Evolutionary conservation across 495 filamentous ascomycete species (phyloP), one percentile per base, ranked within the genome.

Genomic region (Monascus purpureus): DNA sequence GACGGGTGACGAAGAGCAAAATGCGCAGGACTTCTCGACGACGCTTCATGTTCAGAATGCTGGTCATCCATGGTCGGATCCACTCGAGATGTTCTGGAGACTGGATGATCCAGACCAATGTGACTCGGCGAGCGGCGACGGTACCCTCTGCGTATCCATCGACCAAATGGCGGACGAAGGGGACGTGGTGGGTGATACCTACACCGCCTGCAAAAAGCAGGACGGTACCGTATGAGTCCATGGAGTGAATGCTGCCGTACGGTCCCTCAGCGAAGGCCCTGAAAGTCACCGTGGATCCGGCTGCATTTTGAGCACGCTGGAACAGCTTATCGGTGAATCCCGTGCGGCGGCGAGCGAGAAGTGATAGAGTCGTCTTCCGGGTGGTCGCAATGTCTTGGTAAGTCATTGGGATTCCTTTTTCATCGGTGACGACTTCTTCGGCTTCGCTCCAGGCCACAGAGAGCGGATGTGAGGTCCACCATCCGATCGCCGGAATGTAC

Each of bases 101-200:
- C 37, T 85, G 82, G 36, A 95, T 77, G 43, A 92, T 75, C 90
- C 90, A 96, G 37, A 93, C 73, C 17, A 97, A 73, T 1, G 73
- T 76, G 24, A 95, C 57, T 22, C 74, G 74, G 31, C 86, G 78
- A 4, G 82, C 82, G 2, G 87, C 87, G 22, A 80, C 73, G 11
- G 72, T 85, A 31, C 77, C 73, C 4, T 78, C 67, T 35, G 73
- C 71, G 57, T 73, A 82, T 8, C 75, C 78, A 14, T 73, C 57
- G 34, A 95, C 70, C 6, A 96, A 65, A 30, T 84, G 78, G 17
- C 76, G 80, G 20, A 94, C 63, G 47, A 85, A 87, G n/a, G 82
- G 80, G 14, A 96, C 72, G 50, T 90, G 82, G 52, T 95, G 87
- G 0, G 90, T 93, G 57, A 97, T 95, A 33, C 90, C 90, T 8